Evolutionary conservation across 345 rosid species (phyloP), one percentile per base, ranked within the genome.

Genomic region (Psidium guajava): DNA sequence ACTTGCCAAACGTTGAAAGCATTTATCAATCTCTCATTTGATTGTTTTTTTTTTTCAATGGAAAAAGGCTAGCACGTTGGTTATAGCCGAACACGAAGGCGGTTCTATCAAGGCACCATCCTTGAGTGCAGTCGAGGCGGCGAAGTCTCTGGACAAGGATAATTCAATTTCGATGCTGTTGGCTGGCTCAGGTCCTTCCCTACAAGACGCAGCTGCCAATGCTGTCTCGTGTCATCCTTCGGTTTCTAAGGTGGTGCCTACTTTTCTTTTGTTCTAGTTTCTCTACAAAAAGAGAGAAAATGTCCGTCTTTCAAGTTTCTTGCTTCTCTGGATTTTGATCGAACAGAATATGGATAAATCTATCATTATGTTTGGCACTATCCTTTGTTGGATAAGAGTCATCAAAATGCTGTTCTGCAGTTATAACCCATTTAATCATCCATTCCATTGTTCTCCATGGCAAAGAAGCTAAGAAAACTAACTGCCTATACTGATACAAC

Each of bases 151-250:
- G 74, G 83, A 93, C 83, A 88, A 87, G 2, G 94, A 88, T 50
- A 92, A 92, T 88, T 87, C 94, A 8, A 89, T 96, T 83, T 91
- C 98, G 10, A 52, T 97, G 88, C 86, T 96, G 82, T 84, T 97
- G 86, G 99, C 98, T 82, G 98, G 98, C 61, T 95, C 96, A 42
- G 98, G 99, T 27, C 86, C 94, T 83, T 93, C 98, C 52, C 92
- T 97, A 56, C 92, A 89, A 52, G 88, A 91, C 73, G 99, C 98
- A 74, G 99, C 97, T 69, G 42, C 89, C 51, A 91, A 87, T 80
- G 99, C 99, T 83, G 91, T 95, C 55, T 89, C 98, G 13, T 93
- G 92, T 86, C 98, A 97, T 86, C 95, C 98, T 90, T 92, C 91
- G 49, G 86, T 97, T 87, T 93, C 96, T 44, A 92, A 92, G 98